Base-by-base conservation (phyloP, 2,329 filamentous ascomycete genomes). In the Mycosphaerella sp. region DNA sequence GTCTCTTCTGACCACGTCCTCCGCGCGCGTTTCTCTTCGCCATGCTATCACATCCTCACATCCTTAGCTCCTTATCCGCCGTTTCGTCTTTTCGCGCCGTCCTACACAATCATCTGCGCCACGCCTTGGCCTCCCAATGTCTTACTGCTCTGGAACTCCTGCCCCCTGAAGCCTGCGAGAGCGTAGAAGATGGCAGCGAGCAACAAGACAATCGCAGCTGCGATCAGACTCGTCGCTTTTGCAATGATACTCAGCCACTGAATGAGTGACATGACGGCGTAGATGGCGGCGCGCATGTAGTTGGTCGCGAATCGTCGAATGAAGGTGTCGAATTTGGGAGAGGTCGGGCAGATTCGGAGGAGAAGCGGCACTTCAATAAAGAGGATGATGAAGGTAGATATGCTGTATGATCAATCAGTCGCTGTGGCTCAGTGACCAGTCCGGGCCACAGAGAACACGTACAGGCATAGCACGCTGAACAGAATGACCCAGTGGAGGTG, bases 291-390 rank as follows among this genome's bases (percentile, higher is more conserved):
- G 73, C 93, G 90, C 85, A 93, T 95, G 77, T 91, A 97, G 78
- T 96, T 97, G 56, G 91, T 95, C 60, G 89, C 89, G 77, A 98
- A 88, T 67, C 82, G 85, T 73, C 92, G 90, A 72, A 98, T 92
- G 70, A 90, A 85, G 62, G 76, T 77, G 72, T 98, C 93, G 75
- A 98, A 98, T 61, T 81, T 84, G 60, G 85, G 74, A 11, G 92
- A 97, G 5, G 93, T 98, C 55, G 93, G 93, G 77, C 93, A 98
- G 76, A 98, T 96, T 74, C 93, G 88, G 58, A 98, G 85, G 54
- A 98, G 87, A 56, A 97, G 85, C 29, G 93, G 93, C 14, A 98
- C 85, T 73, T 98, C 76, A 62, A 77, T 74, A 67, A 78, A 78
- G 65, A 77, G 69, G 64, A 77, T 74, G 63, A 77, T 66, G 69